Evolutionary conservation across 331 rosid species (phyloP).

Genomic region (Phaseolus coccineus): DNA sequence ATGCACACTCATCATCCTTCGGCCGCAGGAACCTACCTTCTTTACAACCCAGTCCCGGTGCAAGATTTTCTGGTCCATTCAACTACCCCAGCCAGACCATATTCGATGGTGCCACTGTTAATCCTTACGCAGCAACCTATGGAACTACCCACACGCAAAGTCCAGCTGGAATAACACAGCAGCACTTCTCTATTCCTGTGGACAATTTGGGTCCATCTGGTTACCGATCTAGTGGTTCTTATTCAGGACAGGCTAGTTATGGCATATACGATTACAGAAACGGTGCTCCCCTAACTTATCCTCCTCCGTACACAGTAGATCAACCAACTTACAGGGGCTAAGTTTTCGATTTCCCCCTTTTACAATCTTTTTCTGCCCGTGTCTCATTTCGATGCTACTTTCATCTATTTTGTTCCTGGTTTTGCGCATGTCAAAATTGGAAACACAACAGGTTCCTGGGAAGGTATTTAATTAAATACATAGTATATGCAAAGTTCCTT

Average conservation of each 20-base stretch:
- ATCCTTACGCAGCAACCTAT: slow-evolving; percentile 61
- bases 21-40: slow-evolving; percentile 66
- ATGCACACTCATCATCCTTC: slow-evolving; percentile 58
- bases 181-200: slow-evolving; percentile 66
- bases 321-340: slow-evolving; percentile 45
- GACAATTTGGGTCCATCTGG: slow-evolving; percentile 55
- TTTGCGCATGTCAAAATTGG: slow-evolving; percentile 34
- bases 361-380: background rate
- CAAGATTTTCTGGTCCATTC: slow-evolving; percentile 66
- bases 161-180: slow-evolving; percentile 65
- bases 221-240: slow-evolving; percentile 55
- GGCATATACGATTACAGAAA: slow-evolving; percentile 60
- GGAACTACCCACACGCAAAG: slow-evolving; percentile 63
- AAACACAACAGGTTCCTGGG: slow-evolving; percentile 21
- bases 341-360: background rate
- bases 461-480: background rate
- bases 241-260: slow-evolving; percentile 67
- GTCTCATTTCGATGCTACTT: slow-evolving; percentile 11
- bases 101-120: slow-evolving; percentile 55
- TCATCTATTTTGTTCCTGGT: background rate
- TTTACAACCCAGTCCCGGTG: slow-evolving; percentile 63
- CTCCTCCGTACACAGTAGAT: slow-evolving; percentile 60
- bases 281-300: slow-evolving; percentile 61
- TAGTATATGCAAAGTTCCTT: background rate
- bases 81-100: slow-evolving; percentile 61